These are phyloP conservation scores for Hysterium pulicare DNA, from an alignment of 2,329 filamentous ascomycete species.

Conservation along the genomic window DNA sequence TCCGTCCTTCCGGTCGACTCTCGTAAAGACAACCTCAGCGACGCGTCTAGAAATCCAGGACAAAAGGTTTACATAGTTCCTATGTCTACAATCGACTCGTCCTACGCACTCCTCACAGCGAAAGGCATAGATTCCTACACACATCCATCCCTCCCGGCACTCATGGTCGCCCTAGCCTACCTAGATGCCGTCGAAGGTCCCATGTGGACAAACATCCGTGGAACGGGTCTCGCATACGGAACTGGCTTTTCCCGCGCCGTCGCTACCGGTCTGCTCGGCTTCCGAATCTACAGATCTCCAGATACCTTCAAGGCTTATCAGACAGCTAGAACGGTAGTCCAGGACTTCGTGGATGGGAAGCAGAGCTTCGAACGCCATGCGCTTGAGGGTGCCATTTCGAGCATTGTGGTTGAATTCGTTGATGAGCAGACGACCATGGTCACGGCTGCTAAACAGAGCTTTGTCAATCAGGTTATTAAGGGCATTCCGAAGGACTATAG, in stretches of 20 bases:
- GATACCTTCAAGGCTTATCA: conserved; percentile 83
- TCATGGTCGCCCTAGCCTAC: conserved; percentile 86
- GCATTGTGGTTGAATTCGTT: conserved; percentile 80
- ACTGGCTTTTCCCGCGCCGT: conserved; percentile 73
- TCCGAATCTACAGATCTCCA: conserved; percentile 85
- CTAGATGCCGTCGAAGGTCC: conserved; percentile 92
- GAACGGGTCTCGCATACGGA: conserved; percentile 90
- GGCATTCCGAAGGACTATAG: conserved; percentile 75
- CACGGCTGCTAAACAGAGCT: conserved; percentile 77
- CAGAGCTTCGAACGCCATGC: conserved; percentile 73
- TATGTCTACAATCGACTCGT: conserved; percentile 89
- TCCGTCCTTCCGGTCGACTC: conserved; percentile 68
- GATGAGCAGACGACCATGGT: conserved; percentile 86
- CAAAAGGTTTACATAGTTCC: conserved; percentile 75
- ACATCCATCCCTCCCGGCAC: conserved; percentile 74
- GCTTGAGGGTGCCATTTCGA: conserved; percentile 85
- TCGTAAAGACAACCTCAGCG: conserved; percentile 67
- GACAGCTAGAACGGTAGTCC: conserved; percentile 71
- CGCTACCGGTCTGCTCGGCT: conserved; percentile 76
- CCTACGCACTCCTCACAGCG: conserved; percentile 74
- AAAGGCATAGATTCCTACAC: conserved; percentile 71
- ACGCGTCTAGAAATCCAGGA: conserved; percentile 72
- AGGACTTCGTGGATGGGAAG: conserved; percentile 68
- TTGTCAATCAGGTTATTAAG: conserved; percentile 75
- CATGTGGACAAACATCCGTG: conserved; percentile 88